These are phyloP conservation scores for Alternaria angustiovoidea DNA, from an alignment of 2,329 filamentous ascomycete genomes.

Conservation along the genomic window DNA sequence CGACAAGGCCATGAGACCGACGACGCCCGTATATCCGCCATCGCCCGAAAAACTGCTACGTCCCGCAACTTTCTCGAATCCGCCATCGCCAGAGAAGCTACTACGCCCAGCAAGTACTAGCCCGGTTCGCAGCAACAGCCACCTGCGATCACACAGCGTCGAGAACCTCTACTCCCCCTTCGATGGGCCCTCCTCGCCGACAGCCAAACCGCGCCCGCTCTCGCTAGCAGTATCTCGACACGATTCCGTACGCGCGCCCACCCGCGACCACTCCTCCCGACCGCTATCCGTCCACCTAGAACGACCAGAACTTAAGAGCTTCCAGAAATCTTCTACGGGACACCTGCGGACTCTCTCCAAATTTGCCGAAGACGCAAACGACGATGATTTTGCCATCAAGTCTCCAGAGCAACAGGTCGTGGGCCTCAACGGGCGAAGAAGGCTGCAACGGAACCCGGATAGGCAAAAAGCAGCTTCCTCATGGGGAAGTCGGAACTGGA, in stretches of 20 bases:
- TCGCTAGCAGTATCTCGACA: conserved; percentile 51
- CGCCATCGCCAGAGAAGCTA: conserved; percentile 34
- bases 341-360: conserved; percentile 88
- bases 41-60: conserved; percentile 37
- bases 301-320: conserved; percentile 72
- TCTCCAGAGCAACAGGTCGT: conserved; percentile 84
- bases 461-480: conserved; percentile 63
- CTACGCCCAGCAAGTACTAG: conserved; percentile 26
- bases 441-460: conserved; percentile 73
- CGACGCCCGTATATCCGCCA: conserved; percentile 5
- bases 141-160: conserved; percentile 54
- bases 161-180: conserved; percentile 53
- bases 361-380: conserved; percentile 76
- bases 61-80: conserved; percentile 13
- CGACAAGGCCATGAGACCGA: conserved; percentile 9
- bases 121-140: conserved; percentile 30
- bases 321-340: conserved; percentile 88
- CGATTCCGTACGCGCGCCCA: conserved; percentile 49
- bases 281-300: conserved; percentile 48
- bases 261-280: conserved; percentile 43
- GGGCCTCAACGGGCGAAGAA: conserved; percentile 83
- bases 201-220: conserved; percentile 54
- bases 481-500: conserved; percentile 91
- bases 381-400: conserved; percentile 82
- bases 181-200: conserved; percentile 54